Conservation (phyloP, 352 stramenopile genomes). For the Globisporangium yorkense region DNA sequence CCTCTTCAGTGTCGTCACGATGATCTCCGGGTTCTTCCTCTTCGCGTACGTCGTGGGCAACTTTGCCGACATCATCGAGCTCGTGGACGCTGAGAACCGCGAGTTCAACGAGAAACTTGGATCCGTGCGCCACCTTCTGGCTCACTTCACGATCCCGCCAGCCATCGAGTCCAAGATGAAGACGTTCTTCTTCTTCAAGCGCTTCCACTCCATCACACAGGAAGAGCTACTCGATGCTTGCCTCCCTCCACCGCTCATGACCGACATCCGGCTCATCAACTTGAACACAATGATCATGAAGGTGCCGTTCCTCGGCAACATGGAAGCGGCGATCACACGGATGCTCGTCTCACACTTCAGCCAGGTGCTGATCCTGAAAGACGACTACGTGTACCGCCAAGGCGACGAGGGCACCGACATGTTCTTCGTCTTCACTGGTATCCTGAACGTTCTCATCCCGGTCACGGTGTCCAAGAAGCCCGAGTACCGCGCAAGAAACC, state of each 20-base stretch:
- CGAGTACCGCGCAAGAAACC: neutral
- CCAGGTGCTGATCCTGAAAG: conserved; percentile 31
- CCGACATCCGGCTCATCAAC: conserved; percentile 43
- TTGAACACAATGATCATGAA: conserved; percentile 48
- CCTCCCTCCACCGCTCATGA: conserved; percentile 43
- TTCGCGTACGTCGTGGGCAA: conserved; percentile 44
- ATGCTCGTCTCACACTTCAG: conserved; percentile 48
- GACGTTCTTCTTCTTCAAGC: conserved; percentile 45
- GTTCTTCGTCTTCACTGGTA: conserved; percentile 52
- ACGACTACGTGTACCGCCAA: conserved; percentile 36
- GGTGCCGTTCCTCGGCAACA: conserved; percentile 40
- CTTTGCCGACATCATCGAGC: conserved; percentile 39
- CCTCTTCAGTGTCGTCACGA: conserved; percentile 33
- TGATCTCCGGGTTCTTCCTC: conserved; percentile 38
- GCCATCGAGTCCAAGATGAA: conserved; percentile 32
- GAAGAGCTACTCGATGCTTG: conserved; percentile 37
- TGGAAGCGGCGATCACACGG: conserved; percentile 40
- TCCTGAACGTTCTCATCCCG: conserved; percentile 31
- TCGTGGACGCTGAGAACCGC: conserved; percentile 39
- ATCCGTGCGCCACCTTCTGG: conserved; percentile 29
- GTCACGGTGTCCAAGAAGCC: neutral
- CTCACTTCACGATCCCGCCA: conserved; percentile 33
- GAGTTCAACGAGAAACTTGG: conserved; percentile 45
- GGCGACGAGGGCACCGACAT: conserved; percentile 51
- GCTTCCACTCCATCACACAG: conserved; percentile 51